Evolutionary conservation across 352 stramenopile species (phyloP).

Genomic region (Globisporangium echinulatum): DNA sequence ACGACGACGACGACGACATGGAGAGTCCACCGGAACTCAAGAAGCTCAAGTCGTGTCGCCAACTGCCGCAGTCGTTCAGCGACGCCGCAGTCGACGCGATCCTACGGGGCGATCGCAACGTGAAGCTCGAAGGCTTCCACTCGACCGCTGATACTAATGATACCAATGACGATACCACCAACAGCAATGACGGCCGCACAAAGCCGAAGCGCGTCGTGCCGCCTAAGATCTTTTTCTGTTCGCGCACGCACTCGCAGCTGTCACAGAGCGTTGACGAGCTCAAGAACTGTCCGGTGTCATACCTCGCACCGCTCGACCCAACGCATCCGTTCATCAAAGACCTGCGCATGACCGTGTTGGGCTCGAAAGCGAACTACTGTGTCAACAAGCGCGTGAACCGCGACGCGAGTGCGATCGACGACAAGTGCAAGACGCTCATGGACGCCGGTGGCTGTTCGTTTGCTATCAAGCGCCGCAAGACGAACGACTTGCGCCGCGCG

Average conservation of each 20-base stretch:
- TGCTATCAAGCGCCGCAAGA: constrained; percentile 46
- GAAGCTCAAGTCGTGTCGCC: constrained; percentile 16
- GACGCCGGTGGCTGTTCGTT: constrained; percentile 51
- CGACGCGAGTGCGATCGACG: constrained; percentile 51
- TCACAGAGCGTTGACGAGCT: constrained; percentile 77
- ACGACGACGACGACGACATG: constrained; percentile 2
- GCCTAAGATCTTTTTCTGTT: constrained; percentile 83
- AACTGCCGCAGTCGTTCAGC: constrained; percentile 21
- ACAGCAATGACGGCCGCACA: neutral
- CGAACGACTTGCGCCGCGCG: constrained; percentile 39
- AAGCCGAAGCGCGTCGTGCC: constrained; percentile 21
- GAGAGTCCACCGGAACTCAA: constrained; percentile 4
- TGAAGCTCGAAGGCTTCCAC: constrained; percentile 19
- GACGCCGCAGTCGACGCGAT: too few species aligned
- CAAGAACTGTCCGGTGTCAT: constrained; percentile 65
- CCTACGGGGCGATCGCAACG: neutral
- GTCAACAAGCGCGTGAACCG: constrained; percentile 70
- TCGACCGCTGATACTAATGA: neutral
- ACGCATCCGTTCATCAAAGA: constrained; percentile 26
- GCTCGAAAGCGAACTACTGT: constrained; percentile 76
- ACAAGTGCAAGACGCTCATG: constrained; percentile 63
- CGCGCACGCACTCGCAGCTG: constrained; percentile 83
- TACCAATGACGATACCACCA: too few species aligned
- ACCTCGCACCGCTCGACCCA: constrained; percentile 34
- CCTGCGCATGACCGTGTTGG: constrained; percentile 77